Conservation (phyloP, 73 alveolate species). For the Paramecium caudatum region DNA sequence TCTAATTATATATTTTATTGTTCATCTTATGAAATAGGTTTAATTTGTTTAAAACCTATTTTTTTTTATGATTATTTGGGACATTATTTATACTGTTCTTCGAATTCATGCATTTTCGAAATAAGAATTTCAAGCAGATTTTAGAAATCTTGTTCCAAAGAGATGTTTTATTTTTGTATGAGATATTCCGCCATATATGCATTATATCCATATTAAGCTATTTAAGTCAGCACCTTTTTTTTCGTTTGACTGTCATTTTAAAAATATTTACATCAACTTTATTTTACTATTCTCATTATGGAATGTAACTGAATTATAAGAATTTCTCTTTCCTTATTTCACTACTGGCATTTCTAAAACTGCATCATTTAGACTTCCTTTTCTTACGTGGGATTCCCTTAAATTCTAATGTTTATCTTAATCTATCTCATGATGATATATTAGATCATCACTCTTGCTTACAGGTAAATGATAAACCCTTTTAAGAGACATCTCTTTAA, state of each 20-base stretch:
- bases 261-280: not conserved
- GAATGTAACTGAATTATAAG: conserved; percentile 17
- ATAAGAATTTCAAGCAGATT: not conserved
- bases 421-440: not conserved
- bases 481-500: no score
- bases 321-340: not conserved
- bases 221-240: conserved; percentile 25
- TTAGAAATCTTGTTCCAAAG: conserved; percentile 1
- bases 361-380: not conserved
- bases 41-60: not conserved
- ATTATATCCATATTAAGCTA: conserved; percentile 26
- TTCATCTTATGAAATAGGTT: not conserved
- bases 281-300: not conserved
- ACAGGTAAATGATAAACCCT: not conserved
- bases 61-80: not conserved
- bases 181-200: conserved; percentile 50
- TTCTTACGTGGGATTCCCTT: not conserved
- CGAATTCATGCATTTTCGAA: conserved; percentile 2
- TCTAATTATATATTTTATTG: not conserved
- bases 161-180: not conserved
- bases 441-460: conserved; percentile 54
- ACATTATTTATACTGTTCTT: not conserved
- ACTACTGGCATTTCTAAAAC: not conserved
- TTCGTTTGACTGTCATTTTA: conserved; percentile 20
- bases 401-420: not conserved